Evolutionary conservation across 2,329 filamentous ascomycete genomes (phyloP), one percentile per base, ranked within the genome.

Genomic region (Domatiomyces catenatus): DNA sequence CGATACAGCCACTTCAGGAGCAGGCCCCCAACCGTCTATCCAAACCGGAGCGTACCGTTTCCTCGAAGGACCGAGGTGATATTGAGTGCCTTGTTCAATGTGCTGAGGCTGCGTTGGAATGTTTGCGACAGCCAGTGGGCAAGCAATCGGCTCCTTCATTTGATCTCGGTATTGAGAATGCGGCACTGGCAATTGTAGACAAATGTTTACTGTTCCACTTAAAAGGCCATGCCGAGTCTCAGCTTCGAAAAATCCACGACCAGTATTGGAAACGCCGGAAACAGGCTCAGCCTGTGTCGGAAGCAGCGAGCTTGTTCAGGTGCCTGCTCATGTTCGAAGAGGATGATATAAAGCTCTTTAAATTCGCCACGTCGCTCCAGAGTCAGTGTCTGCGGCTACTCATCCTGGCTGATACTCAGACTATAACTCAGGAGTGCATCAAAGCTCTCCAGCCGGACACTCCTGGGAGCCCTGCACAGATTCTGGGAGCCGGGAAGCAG

Each of bases 401-500:
- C 18, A 53, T 60, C 10, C 43, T 57, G 22, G 12, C 51, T 15
- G 58, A 56, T 8, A 32, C 52, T 32, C 46, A 44, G 28, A 52
- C 46, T 18, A 49, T 58, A 18, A 46, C 48, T 22, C 44, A 48
- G 24, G 50, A 54, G 12, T 53, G 55, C 2, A 12, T 57, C 8
- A 28, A 44, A 7, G 51, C 55, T 15, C 44, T 60, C 10, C 32
- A 48, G 17, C 42, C 51, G 20, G 50, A 56, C 3, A 54, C 52
- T 1, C 17, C 48, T 6, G 69, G 67, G 47, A 58, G 53, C 20
- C 64, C 67, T 6, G 56, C 60, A 5, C 55, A 52, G 44, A 51
- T 71, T 2, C 69, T 71, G 42, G 32, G 65, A 47, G 58, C 59
- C 18, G 69, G 68, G 2, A 48, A 67, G 12, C 61, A 69, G n/a